Conservation (phyloP, 306 rosid genomes). For the Cotoneaster glaucophyllus region DNA sequence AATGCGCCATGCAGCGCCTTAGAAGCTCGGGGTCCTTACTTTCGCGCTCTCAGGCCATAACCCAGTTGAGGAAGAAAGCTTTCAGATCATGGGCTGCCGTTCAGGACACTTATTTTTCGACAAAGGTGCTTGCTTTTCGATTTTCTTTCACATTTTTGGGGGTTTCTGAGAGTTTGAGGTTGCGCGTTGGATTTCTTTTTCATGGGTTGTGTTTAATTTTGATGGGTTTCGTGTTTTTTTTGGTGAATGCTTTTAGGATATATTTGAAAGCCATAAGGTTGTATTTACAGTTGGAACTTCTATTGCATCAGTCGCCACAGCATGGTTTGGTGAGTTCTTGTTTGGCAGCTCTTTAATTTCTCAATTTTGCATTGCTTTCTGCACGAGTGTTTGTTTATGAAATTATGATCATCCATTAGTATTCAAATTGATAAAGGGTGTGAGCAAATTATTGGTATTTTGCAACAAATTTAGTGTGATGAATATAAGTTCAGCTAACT, state of each 20-base stretch:
- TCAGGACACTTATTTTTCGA: constrained; percentile 66
- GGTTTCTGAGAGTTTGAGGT: not conserved
- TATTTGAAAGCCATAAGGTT: constrained; percentile 74
- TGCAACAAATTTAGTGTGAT: not conserved
- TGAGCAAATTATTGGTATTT: not conserved
- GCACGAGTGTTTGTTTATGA: not conserved
- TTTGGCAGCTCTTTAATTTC: not conserved
- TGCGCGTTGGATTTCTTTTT: not conserved
- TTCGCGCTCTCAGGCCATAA: constrained; percentile 25
- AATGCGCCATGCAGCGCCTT: constrained; percentile 55
- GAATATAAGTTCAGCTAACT: not conserved
- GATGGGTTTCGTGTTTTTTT: not conserved
- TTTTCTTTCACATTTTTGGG: not conserved
- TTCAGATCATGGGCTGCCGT: constrained; percentile 62
- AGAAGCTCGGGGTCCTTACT: constrained; percentile 33
- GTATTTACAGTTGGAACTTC: constrained; percentile 90
- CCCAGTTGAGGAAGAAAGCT: constrained; percentile 54
- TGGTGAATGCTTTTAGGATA: constrained; percentile 33
- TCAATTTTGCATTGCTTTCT: not conserved
- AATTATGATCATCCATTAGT: not conserved
- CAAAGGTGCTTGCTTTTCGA: constrained; percentile 41
- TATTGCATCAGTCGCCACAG: constrained; percentile 80
- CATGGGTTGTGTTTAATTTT: not conserved
- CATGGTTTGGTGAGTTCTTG: constrained; percentile 57
- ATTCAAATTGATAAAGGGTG: not conserved